Evolutionary conservation across 805 yeast species (phyloP).

Genomic region (Yarrowia porcina): DNA sequence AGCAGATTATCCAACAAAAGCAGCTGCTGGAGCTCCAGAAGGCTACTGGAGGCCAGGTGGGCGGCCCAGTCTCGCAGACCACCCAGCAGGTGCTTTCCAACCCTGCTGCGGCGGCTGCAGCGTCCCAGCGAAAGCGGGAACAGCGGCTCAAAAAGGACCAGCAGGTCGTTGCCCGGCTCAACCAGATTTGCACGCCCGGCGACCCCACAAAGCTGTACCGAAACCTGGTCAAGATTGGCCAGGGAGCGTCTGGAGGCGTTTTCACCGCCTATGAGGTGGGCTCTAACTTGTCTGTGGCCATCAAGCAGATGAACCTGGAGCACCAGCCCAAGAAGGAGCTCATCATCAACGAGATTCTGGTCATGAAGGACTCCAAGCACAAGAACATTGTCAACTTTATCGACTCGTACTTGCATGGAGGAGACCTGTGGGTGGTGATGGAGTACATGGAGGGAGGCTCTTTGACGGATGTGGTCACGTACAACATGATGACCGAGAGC

Average conservation of each 20-base stretch:
- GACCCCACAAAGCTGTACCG: slow-evolving; percentile 74
- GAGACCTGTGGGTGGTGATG: slow-evolving; percentile 96
- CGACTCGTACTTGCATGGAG: slow-evolving; percentile 75
- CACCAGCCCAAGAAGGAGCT: slow-evolving; percentile 92
- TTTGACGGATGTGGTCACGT: slow-evolving; percentile 90
- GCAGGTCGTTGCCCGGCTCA: slow-evolving; percentile 66
- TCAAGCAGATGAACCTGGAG: slow-evolving; percentile 90
- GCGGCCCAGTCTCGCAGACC: slow-evolving; percentile 28
- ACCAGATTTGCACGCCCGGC: slow-evolving; percentile 75
- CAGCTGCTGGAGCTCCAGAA: slow-evolving; percentile 34
- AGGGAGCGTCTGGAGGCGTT: slow-evolving; percentile 97
- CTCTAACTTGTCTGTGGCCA: slow-evolving; percentile 72
- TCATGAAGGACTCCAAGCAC: slow-evolving; percentile 94
- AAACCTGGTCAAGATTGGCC: slow-evolving; percentile 62
- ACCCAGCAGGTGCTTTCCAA: slow-evolving; percentile 19
- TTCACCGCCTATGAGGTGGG: slow-evolving; percentile 67
- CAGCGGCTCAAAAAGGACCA: slow-evolving; percentile 69
- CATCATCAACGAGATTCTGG: slow-evolving; percentile 91
- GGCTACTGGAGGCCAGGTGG: slow-evolving; percentile 33
- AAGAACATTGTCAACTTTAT: slow-evolving; percentile 91
- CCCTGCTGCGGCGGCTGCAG: slow-evolving; percentile 32
- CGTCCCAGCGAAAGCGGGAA: slow-evolving; percentile 54
- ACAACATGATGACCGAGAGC: slow-evolving; percentile 82
- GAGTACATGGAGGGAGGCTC: slow-evolving; percentile 99
- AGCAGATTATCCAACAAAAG: slow-evolving; percentile 30